Percentiles rank a stretch among this genome's conserved stretches.
These are phyloP conservation scores for Flaveria trinervia DNA, from an alignment of 129 eudicot species.

Conservation along the genomic window DNA sequence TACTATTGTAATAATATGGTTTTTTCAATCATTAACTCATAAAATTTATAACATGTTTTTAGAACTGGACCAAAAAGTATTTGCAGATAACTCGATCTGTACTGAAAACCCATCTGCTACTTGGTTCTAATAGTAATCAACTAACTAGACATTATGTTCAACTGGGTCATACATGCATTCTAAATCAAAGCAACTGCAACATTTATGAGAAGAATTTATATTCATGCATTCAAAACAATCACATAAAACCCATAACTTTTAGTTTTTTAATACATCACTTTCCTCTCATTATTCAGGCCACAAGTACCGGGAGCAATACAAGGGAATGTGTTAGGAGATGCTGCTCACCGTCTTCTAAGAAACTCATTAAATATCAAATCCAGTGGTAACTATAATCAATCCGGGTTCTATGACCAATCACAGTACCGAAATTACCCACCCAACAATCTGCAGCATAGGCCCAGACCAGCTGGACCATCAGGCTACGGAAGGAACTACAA, in stretches of 20 bases:
- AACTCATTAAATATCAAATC: constrained; percentile 72
- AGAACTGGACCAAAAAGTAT: not conserved
- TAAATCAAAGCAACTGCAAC: not conserved
- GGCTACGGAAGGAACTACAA: constrained; percentile 51
- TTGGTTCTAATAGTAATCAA: not conserved
- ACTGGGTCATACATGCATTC: not conserved
- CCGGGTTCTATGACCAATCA: constrained; percentile 41
- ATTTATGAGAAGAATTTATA: not conserved
- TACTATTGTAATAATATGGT: not conserved
- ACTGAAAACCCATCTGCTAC: not conserved
- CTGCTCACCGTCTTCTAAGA: constrained; percentile 89
- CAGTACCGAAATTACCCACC: constrained; percentile 40
- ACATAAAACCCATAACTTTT: not conserved
- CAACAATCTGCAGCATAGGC: constrained; percentile 50
- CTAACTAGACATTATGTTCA: not conserved
- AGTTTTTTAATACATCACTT: constrained; percentile 20
- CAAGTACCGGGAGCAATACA: constrained; percentile 78
- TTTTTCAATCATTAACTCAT: not conserved
- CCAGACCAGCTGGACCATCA: constrained; percentile 72
- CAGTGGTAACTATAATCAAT: constrained; percentile 24
- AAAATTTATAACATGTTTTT: not conserved
- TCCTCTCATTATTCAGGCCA: constrained; percentile 56
- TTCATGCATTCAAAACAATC: constrained; percentile 5
- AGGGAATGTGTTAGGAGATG: constrained; percentile 85
- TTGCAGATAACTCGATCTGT: not conserved